Evolutionary conservation across 2,329 filamentous ascomycete genomes (phyloP).

Genomic region (Hawksworthiomyces lignivorus): DNA sequence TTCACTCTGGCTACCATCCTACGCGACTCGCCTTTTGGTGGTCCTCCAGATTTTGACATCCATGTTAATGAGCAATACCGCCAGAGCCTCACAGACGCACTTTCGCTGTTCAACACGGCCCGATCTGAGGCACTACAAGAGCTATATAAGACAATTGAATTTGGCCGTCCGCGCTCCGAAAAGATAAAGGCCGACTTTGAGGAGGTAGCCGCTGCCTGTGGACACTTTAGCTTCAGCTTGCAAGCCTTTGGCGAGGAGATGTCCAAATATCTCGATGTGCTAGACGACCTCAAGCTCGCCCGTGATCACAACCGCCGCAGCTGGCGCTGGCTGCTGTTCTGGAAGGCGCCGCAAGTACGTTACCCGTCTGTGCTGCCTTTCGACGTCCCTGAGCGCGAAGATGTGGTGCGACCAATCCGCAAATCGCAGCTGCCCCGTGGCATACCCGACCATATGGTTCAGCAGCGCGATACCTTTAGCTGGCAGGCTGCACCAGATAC

Average conservation of each 20-base stretch:
- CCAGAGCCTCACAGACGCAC: conserved; percentile 70
- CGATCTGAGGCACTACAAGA: conserved; percentile 68
- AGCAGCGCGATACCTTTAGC: conserved; percentile 44
- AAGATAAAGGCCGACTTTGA: conserved; percentile 88
- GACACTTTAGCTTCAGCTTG: conserved; percentile 89
- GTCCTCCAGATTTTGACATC: conserved; percentile 59
- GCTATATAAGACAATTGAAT: conserved; percentile 73
- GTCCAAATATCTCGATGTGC: conserved; percentile 68
- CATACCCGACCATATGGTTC: conserved; percentile 46
- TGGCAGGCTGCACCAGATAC: conserved; percentile 48
- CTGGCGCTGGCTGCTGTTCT: conserved; percentile 85
- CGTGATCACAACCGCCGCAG: conserved; percentile 54
- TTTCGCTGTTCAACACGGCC: conserved; percentile 69
- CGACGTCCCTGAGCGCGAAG: conserved; percentile 33
- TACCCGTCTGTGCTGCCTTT: conserved; percentile 20
- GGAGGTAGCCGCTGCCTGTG: conserved; percentile 94
- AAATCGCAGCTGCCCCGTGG: conserved; percentile 49
- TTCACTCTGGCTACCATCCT: conserved; percentile 85
- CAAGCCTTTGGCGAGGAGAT: conserved; percentile 88
- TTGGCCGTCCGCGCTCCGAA: conserved; percentile 59
- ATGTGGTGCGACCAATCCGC: conserved; percentile 35
- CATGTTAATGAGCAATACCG: conserved; percentile 72
- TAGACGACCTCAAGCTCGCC: conserved; percentile 75
- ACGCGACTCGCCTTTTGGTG: conserved; percentile 74
- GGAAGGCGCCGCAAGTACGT: conserved; percentile 34